These are phyloP conservation scores for Fusarium austroafricanum DNA, from an alignment of 2,329 filamentous ascomycete genomes.

Conservation along the genomic window DNA sequence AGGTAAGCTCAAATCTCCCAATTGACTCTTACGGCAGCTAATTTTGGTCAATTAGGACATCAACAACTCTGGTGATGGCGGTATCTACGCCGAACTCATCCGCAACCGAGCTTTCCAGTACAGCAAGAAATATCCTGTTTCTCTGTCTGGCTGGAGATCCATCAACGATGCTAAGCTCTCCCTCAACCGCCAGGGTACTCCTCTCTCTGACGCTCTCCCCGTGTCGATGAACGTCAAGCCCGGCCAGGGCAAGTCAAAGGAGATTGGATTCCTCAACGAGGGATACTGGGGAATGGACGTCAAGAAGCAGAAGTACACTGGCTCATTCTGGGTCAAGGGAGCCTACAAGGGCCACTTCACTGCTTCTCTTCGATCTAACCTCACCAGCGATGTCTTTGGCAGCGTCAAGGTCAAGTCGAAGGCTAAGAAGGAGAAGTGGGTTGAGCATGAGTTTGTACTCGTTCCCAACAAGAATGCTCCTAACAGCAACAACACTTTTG, in stretches of 20 bases:
- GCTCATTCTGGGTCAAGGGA: slow-evolving; percentile 66
- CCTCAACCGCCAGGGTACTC: slow-evolving; percentile 58
- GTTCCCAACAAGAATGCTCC: slow-evolving; percentile 59
- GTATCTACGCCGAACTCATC: slow-evolving; percentile 78
- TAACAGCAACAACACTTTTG: slow-evolving; percentile 67
- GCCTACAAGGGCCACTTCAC: slow-evolving; percentile 60
- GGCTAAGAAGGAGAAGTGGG: slow-evolving; percentile 57
- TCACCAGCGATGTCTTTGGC: slow-evolving; percentile 59
- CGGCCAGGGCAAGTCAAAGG: slow-evolving; percentile 44
- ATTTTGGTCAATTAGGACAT: slow-evolving; percentile 60
- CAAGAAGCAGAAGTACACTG: slow-evolving; percentile 59
- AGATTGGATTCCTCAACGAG: slow-evolving; percentile 62
- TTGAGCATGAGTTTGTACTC: slow-evolving; percentile 62
- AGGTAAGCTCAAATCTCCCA: slow-evolving; percentile 45
- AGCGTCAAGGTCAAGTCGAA: slow-evolving; percentile 59
- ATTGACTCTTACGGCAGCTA: background rate
- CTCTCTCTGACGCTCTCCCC: slow-evolving; percentile 64
- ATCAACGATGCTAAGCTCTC: slow-evolving; percentile 58
- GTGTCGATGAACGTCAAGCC: slow-evolving; percentile 61
- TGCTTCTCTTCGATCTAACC: slow-evolving; percentile 58
- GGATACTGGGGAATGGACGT: slow-evolving; percentile 70
- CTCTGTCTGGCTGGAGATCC: slow-evolving; percentile 59
- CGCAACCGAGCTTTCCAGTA: slow-evolving; percentile 77
- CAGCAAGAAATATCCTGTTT: slow-evolving; percentile 55
- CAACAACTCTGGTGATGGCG: slow-evolving; percentile 77